Base-by-base conservation (phyloP, 129 eudicot genomes). In the Gnaphalium uliginosum region DNA sequence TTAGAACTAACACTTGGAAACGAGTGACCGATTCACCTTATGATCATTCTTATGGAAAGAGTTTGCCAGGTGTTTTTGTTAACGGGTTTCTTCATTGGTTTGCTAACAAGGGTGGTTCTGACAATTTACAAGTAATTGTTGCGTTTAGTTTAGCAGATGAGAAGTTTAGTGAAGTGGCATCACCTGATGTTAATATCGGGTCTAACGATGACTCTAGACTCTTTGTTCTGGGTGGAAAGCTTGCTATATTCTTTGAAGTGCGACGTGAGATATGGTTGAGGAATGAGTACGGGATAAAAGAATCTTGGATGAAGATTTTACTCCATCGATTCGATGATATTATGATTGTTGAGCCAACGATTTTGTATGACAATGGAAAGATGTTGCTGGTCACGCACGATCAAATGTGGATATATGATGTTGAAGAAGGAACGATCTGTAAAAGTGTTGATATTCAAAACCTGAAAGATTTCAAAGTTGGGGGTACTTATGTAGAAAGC, bases 21-120 rank as follows among this genome's bases (percentile, higher is more conserved):
- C 53, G 78, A 72, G 72, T 83, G 24, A 22, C 13, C 6, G 60
- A 59, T 80, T 86, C 89, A 5, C 84, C 85, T 13, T 86, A 84
- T 73, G 84, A 86, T 84, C 88, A 83, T 63, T 79, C 88, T 48
- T 84, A 80, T 78, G 75, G 74, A 33, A 41, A 5, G 11, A 8
- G 60, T 72, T 25, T 64, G 18, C 54, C 82, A 0, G 95, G 92
- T 76, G 86, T 78, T 24, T 78, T 72, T 19, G 81, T 82, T 29
- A 83, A 81, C 68, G 97, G 95, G 11, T 56, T 67, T 64, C 61
- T 88, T 48, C 92, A 87, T 77, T 88, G 92, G 89, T 15, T 87
- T 23, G 88, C 65, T 59, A 51, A 37, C 2, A 79, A 68, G 59
- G 65, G 60, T 10, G 67, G 60, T 15, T 32, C 17, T 6, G 65